Evolutionary conservation across 148 eudicot genomes (phyloP), one percentile per base, ranked within the genome.

Genomic region (Amaranthus hypochondriacus): DNA sequence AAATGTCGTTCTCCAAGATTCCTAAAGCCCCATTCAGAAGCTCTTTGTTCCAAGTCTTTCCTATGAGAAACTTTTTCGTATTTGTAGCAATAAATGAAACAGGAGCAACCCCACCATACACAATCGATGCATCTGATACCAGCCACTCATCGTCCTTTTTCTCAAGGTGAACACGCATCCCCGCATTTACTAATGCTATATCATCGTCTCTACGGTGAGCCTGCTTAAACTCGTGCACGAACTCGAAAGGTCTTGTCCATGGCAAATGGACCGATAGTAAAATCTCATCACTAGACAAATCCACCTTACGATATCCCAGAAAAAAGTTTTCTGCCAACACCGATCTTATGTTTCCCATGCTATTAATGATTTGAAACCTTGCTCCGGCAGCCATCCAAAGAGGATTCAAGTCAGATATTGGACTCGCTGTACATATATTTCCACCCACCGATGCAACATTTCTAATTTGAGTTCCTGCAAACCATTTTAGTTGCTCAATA

Each of bases 201-300:
- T 96, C 99, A 84, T 96, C 99, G 59, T 96, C 99, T 81, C 96
- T 86, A 67, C 99, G 88, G 77, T 96, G 99, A 74, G 99, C 94
- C 83, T 96, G 99, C 85, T 96, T 96, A 73, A 92, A 92, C 73
- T 92, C 99, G 76, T 88, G 92, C 69, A 96, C 99, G 69, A 82
- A 87, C 78, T 96, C 99, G 73, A 74, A 88, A 18, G 81, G 83
- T 55, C 80, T 79, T 64, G 89, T 92, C 97, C 97, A 96, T 64
- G 99, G 99, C 66, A 96, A 83, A 80, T 84, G 84, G 39, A 96
- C 77, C 2, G 97, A 96, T 44, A 89, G 84, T 66, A 96, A 81
- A 71, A 96, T 90, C 86, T 96, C 99, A 78, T 83, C 83, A 76
- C 73, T 81, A 15, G 87, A 84, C 81, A 96, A 77, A 86, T 92